These are phyloP conservation scores for Volvariella volvacea DNA, from an alignment of 1,284 basidiomycete species.

Conservation along the genomic window DNA sequence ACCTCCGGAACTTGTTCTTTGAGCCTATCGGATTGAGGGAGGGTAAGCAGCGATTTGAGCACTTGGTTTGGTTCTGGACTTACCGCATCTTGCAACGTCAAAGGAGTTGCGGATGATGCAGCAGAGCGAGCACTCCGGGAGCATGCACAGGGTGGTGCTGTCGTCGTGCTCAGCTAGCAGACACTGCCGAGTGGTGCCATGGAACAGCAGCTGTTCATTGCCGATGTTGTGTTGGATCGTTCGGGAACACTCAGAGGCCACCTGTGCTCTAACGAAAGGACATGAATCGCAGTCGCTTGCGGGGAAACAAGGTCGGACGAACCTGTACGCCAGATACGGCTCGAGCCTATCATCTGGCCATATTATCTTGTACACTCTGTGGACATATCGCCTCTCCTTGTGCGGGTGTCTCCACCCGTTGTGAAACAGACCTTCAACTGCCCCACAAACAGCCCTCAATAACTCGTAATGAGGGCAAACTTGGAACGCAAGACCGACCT, in stretches of 20 bases:
- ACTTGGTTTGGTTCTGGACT: slow-evolving; percentile 12
- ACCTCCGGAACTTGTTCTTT: slow-evolving; percentile 49
- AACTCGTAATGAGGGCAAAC: not conserved
- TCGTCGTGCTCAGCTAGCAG: slow-evolving; percentile 40
- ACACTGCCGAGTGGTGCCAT: slow-evolving; percentile 52
- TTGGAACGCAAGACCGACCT: slow-evolving; percentile 15
- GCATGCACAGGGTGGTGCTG: slow-evolving; percentile 36
- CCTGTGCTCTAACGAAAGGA: slow-evolving; percentile 16
- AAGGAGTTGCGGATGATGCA: slow-evolving; percentile 47
- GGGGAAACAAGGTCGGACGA: slow-evolving; percentile 6
- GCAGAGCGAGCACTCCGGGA: slow-evolving; percentile 45
- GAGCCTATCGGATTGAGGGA: slow-evolving; percentile 27
- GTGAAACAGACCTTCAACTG: slow-evolving; percentile 45
- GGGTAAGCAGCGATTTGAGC: not conserved
- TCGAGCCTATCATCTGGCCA: slow-evolving; percentile 36
- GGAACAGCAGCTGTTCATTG: slow-evolving; percentile 53
- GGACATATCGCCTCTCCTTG: slow-evolving; percentile 43
- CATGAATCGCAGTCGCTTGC: not conserved
- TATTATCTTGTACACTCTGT: slow-evolving; percentile 45
- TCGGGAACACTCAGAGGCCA: slow-evolving; percentile 15
- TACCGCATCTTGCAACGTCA: slow-evolving; percentile 47
- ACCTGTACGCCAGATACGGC: slow-evolving; percentile 47
- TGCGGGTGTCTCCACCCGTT: slow-evolving; percentile 52
- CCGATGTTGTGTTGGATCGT: slow-evolving; percentile 23
- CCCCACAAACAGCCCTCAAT: not conserved